Evolutionary conservation across 169 alveolate genomes (phyloP), one percentile per base, ranked within the genome.

Genomic region (Eimeria maxima): DNA sequence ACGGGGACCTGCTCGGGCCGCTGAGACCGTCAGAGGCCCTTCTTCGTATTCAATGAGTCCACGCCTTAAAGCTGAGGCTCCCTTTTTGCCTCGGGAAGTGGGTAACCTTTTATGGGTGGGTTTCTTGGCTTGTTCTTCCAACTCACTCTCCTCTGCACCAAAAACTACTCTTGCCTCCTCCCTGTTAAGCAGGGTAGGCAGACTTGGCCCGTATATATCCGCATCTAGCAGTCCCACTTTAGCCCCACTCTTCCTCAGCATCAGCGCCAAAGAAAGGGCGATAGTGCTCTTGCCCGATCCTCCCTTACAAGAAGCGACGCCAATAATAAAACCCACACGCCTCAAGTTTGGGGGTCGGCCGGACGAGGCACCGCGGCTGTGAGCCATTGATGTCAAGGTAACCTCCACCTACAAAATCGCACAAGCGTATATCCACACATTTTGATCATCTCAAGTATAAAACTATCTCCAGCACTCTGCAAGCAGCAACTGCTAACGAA

Each of bases 221-320:
- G 99, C 99, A 96, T 99, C 99, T 95, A 98, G 98, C 42, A 99
- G 93, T 20, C 99, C 99, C 20, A 98, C 99, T 92, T 96, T 98
- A 20, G 98, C 97, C 22, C 99, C 99, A 27, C 96, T 80, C 76
- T 96, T 95, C 67, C 96, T 93, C 65, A 99, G 96, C 45, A 99
- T 96, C 94, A 97, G 98, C 18, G 99, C 99, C 65, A 98, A 95
- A 95, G 99, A 98, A 24, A 98, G 98, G 1, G 99, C 99, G 7
- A 98, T 98, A 7, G 99, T 98, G 53, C 99, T 98, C 97, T 99
- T 99, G 29, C 99, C 99, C 16, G 99, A 99, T 27, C 99, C 99
- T 45, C 99, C 99, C 96, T 99, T 99, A 89, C 99, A 99, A 71
- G 99, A 97, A n/a, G 99, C 97, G 22, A 99, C 98, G 50, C 99